phyloP scores from a whole-genome alignment of 352 stramenopile species.

The Thraustochytrium sp. region DNA sequence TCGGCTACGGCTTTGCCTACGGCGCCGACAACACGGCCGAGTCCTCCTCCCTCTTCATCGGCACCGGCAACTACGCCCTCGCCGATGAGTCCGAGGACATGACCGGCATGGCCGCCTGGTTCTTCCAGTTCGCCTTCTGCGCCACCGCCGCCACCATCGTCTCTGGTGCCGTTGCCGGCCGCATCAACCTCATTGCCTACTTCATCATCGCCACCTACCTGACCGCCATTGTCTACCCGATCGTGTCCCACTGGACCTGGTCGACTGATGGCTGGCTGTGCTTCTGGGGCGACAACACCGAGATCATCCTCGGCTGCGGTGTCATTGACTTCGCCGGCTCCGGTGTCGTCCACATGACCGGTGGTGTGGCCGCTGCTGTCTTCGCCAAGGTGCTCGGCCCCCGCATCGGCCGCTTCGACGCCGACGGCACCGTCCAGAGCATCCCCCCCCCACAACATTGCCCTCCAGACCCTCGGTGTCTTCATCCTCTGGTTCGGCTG shows the following conservation, averaged over 20 bases:
- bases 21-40: slow-evolving; percentile 32
- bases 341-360: slow-evolving; percentile 45
- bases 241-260: slow-evolving; percentile 45
- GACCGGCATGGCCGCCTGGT: slow-evolving; percentile 23
- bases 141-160: slow-evolving; percentile 47
- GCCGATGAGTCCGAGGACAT: not conserved
- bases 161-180: slow-evolving; percentile 43
- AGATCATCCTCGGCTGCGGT: slow-evolving; percentile 3
- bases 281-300: slow-evolving; percentile 17
- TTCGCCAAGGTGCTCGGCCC: slow-evolving; percentile 42
- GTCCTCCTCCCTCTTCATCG: slow-evolving; percentile 44
- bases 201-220: slow-evolving; percentile 42
- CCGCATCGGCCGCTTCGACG: slow-evolving; percentile 46
- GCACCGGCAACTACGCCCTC: slow-evolving; percentile 22
- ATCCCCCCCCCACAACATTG: slow-evolving; percentile 40
- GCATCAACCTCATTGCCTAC: slow-evolving; percentile 43
- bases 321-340: slow-evolving; percentile 45
- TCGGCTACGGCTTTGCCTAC: slow-evolving; percentile 55
- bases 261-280: slow-evolving; percentile 19
- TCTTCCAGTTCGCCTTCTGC: slow-evolving; percentile 46
- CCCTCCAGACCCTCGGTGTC: slow-evolving; percentile 56
- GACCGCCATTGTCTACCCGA: slow-evolving; percentile 41
- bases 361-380: not conserved
- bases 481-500: slow-evolving; percentile 62
- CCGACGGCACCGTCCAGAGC: not conserved